phyloP scores from a whole-genome alignment of 2,329 filamentous ascomycete genomes.

The Laburnicola sp. region DNA sequence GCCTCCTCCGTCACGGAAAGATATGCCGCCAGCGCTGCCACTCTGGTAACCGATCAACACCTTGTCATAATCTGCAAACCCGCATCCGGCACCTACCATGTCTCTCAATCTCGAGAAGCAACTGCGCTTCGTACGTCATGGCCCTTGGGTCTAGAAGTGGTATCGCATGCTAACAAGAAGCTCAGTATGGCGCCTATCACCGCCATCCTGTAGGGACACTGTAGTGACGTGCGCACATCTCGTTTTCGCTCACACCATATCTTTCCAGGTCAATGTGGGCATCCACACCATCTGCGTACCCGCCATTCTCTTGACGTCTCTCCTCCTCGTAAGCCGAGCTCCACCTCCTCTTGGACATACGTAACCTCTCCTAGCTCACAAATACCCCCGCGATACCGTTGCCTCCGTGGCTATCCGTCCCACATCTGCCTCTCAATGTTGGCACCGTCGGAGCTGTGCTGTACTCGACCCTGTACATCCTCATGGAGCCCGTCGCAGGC shows the following conservation, averaged over 20 bases:
- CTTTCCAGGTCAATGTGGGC: constrained; percentile 66
- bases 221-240: constrained; percentile 7
- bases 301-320: constrained; percentile 69
- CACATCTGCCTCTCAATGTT: constrained; percentile 62
- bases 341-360: not conserved
- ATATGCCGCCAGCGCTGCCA: constrained; percentile 28
- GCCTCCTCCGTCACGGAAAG: constrained; percentile 19
- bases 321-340: constrained; percentile 65
- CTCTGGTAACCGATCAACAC: constrained; percentile 24
- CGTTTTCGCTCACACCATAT: constrained; percentile 30
- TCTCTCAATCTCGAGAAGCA: constrained; percentile 78
- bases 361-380: constrained; percentile 52
- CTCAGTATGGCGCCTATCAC: constrained; percentile 82
- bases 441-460: constrained; percentile 61
- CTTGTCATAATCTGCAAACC: constrained; percentile 31
- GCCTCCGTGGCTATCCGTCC: constrained; percentile 57
- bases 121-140: constrained; percentile 71
- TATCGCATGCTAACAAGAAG: constrained; percentile 12
- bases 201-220: constrained; percentile 63
- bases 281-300: constrained; percentile 84
- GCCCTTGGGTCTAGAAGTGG: not conserved
- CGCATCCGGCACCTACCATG: constrained; percentile 47
- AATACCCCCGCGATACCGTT: constrained; percentile 59
- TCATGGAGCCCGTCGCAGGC: constrained; percentile 93
- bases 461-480: constrained; percentile 80